Percentiles rank a stretch among this genome's conserved stretches.
Evolutionary conservation across 345 rosid genomes (phyloP).

Genomic region (Punica granatum): DNA sequence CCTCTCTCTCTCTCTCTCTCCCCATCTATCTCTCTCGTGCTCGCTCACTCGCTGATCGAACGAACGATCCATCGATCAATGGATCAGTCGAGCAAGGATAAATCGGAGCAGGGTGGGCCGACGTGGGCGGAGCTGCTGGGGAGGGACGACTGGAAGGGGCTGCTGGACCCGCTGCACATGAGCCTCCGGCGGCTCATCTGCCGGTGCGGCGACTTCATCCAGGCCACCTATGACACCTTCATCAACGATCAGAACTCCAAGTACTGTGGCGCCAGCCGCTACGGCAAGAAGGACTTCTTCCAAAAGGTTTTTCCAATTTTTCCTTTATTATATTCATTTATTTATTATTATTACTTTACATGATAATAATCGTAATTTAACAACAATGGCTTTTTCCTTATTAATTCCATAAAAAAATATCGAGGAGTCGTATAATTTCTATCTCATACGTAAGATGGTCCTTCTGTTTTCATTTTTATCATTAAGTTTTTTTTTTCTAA

Average conservation of each 20-base stretch:
- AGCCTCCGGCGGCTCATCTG: conserved; percentile 62
- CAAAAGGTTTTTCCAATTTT: conserved; percentile 15
- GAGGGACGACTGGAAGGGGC: conserved; percentile 53
- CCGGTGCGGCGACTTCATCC: conserved; percentile 87
- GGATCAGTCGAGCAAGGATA: not conserved
- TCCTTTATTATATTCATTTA: not conserved
- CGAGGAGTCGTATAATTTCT: too few species aligned
- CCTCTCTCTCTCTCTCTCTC: too few species aligned
- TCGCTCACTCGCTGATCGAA: too few species aligned
- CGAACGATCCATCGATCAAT: not conserved
- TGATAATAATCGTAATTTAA: too few species aligned
- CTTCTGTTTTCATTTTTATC: too few species aligned
- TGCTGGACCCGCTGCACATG: conserved; percentile 63
- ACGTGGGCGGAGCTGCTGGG: conserved; percentile 63
- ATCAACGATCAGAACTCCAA: conserved; percentile 73
- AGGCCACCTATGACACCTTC: conserved; percentile 91
- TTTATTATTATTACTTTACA: too few species aligned
- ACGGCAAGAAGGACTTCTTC: conserved; percentile 55
- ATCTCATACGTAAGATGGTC: too few species aligned
- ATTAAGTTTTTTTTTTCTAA: too few species aligned
- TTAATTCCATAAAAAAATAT: too few species aligned
- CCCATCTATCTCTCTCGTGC: too few species aligned
- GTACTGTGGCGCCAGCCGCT: conserved; percentile 86
- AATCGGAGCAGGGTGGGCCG: conserved; percentile 6
- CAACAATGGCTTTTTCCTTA: too few species aligned